Percentiles rank a stretch among this genome's conserved stretches.
Conservation (phyloP, 2,329 filamentous ascomycete genomes). For the Nemania abortiva region DNA sequence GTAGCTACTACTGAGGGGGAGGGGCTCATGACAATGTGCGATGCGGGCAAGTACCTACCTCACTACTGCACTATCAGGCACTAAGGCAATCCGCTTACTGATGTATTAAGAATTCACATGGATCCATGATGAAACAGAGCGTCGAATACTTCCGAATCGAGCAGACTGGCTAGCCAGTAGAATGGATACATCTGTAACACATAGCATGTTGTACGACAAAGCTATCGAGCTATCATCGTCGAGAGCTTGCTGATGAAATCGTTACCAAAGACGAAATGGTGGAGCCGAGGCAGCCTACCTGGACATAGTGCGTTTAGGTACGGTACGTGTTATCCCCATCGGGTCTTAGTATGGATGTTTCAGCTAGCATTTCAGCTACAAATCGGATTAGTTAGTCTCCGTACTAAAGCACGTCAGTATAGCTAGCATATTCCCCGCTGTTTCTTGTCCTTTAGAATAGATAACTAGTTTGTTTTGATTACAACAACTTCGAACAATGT, state of each 20-base stretch:
- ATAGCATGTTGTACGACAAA: neutral
- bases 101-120: conserved; percentile 31
- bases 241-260: conserved; percentile 33
- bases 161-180: conserved; percentile 7
- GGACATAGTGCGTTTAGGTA: neutral
- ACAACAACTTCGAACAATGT: neutral
- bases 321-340: neutral
- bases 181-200: conserved; percentile 4
- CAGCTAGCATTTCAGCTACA: too few species aligned
- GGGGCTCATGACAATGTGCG: neutral
- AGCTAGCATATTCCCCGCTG: neutral
- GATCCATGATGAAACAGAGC: conserved; percentile 16
- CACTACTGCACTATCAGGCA: neutral
- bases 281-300: conserved; percentile 2
- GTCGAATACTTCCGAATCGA: conserved; percentile 3
- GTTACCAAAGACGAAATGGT: conserved; percentile 31
- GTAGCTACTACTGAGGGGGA: conserved; percentile 13
- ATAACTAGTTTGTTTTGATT: conserved; percentile 11
- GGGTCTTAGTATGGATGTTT: neutral
- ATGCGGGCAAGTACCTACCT: neutral
- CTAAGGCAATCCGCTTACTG: conserved; percentile 34
- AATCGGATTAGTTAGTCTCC: neutral
- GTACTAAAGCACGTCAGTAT: neutral
- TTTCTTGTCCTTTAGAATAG: neutral
- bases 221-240: neutral